Evolutionary conservation across 495 filamentous ascomycete species (phyloP).

Genomic region (Lasiosphaeriaceae sp.): DNA sequence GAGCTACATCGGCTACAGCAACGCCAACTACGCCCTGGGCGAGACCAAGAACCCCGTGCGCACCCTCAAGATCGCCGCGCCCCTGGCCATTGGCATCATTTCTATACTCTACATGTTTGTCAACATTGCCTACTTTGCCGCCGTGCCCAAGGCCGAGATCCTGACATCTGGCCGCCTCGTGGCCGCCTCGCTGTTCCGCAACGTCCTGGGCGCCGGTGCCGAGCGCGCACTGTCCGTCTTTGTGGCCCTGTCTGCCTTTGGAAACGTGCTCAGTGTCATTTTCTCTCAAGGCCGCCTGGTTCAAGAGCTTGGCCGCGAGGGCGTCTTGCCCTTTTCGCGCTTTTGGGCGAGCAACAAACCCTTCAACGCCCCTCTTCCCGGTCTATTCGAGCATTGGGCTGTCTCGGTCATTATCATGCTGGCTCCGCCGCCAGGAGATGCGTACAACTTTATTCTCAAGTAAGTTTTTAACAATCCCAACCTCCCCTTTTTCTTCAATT

Average conservation of each 20-base stretch:
- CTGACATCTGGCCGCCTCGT: conserved; percentile 56
- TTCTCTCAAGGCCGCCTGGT: conserved; percentile 66
- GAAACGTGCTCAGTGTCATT: conserved; percentile 66
- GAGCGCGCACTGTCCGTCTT: conserved; percentile 63
- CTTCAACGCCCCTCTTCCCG: conserved; percentile 57
- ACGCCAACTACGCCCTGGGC: conserved; percentile 58
- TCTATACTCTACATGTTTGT: conserved; percentile 63
- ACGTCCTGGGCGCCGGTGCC: conserved; percentile 57
- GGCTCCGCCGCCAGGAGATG: conserved; percentile 60
- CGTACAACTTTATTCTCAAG: conserved; percentile 62
- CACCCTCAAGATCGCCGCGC: conserved; percentile 62
- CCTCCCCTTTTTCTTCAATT: not conserved
- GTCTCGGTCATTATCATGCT: conserved; percentile 59
- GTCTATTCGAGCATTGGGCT: conserved; percentile 59
- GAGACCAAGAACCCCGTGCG: conserved; percentile 61
- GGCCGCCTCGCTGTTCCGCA: conserved; percentile 62
- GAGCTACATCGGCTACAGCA: conserved; percentile 63
- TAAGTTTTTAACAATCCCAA: too few species aligned
- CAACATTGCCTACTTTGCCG: conserved; percentile 72
- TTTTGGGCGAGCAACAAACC: conserved; percentile 65
- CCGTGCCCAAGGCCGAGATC: conserved; percentile 61
- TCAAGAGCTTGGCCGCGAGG: conserved; percentile 64
- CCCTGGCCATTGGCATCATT: conserved; percentile 56
- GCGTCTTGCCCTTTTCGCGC: conserved; percentile 56
- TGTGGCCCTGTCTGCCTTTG: conserved; percentile 67